A percentile compares a stretch with the other conserved stretches of the same genome.
Evolutionary conservation across 768 basidiomycete genomes (phyloP).

Genomic region (Mycena venus): DNA sequence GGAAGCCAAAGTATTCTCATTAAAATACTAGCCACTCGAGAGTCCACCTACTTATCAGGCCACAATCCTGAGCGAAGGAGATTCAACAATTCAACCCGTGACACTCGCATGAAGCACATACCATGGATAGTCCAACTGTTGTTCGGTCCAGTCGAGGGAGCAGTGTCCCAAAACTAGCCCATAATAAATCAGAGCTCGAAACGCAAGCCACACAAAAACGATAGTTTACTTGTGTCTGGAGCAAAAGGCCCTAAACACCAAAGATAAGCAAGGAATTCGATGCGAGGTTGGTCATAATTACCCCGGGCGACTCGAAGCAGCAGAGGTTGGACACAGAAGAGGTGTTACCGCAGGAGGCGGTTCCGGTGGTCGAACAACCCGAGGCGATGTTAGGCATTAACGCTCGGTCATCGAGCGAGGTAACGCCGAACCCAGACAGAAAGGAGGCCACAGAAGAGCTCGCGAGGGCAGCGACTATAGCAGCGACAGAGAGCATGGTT

Average conservation of each 20-base stretch:
- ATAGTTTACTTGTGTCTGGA: conserved; percentile 51
- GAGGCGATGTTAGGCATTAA: conserved; percentile 22
- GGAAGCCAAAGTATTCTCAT: conserved; percentile 49
- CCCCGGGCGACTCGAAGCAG: conserved; percentile 62
- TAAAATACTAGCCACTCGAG: conserved; percentile 32
- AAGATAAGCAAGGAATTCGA: neutral
- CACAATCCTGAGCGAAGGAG: conserved; percentile 54
- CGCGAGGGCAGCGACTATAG: conserved; percentile 8
- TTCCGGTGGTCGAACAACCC: conserved; percentile 25
- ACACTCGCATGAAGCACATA: neutral
- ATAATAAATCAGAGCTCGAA: neutral
- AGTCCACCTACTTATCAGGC: conserved; percentile 62
- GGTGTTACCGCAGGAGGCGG: conserved; percentile 23
- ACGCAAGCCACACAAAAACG: neutral
- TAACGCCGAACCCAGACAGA: neutral
- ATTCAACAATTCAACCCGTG: conserved; percentile 15
- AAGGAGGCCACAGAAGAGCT: conserved; percentile 9
- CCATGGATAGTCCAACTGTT: conserved; percentile 66
- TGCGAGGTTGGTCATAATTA: neutral
- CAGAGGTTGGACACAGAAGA: conserved; percentile 43
- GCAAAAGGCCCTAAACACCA: conserved; percentile 49
- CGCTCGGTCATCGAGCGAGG: conserved; percentile 5
- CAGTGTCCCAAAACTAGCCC: conserved; percentile 65
- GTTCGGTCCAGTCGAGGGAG: conserved; percentile 58
- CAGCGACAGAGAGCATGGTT: conserved; percentile 14